Conservation (phyloP, 129 eudicot species). For the Solidago caesia region DNA sequence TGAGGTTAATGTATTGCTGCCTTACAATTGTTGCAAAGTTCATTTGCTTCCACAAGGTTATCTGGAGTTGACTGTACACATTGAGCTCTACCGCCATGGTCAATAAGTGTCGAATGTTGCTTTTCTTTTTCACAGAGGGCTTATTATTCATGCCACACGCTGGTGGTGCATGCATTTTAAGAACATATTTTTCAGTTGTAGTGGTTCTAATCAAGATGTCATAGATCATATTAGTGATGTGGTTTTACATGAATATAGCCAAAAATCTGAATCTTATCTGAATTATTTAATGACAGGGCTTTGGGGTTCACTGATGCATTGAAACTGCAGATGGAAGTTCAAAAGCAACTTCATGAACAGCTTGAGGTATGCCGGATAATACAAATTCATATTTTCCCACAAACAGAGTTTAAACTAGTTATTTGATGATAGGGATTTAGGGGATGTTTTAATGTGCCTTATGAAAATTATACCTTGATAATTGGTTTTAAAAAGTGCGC, state of each 20-base stretch:
- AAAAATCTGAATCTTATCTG: background rate
- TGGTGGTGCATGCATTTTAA: background rate
- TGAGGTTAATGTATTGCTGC: background rate
- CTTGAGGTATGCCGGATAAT: slow-evolving; percentile 63
- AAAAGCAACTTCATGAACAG: slow-evolving; percentile 89
- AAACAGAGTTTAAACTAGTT: background rate
- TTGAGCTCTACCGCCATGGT: too few relatives aligned
- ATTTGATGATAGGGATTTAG: background rate
- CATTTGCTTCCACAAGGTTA: slow-evolving; percentile 13
- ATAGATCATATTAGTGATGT: background rate
- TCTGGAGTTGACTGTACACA: background rate
- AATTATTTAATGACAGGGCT: slow-evolving; percentile 43
- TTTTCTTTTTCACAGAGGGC: background rate
- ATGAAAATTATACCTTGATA: background rate
- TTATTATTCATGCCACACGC: background rate
- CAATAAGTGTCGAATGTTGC: background rate
- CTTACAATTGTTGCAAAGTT: background rate
- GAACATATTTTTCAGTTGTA: background rate
- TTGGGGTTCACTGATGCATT: slow-evolving; percentile 73
- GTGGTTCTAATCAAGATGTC: background rate
- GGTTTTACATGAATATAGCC: background rate
- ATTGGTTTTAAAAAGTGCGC: too few relatives aligned
- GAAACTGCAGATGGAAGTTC: slow-evolving; percentile 89
- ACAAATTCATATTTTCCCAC: background rate
- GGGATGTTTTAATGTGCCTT: background rate